phyloP scores from a whole-genome alignment of 2,329 filamentous ascomycete genomes.

The Cladosporium sp. region DNA sequence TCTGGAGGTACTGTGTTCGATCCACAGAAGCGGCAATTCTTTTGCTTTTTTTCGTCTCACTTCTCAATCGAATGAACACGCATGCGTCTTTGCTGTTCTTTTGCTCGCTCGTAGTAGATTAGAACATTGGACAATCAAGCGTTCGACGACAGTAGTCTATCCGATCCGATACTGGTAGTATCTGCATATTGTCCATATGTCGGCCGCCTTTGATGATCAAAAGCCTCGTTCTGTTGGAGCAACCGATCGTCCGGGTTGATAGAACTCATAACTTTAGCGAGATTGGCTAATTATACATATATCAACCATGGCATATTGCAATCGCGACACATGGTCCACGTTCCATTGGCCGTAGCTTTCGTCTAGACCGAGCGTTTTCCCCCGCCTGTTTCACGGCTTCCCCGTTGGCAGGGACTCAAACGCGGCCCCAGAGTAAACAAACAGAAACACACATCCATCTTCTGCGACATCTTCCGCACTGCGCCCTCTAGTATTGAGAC shows the following conservation, averaged over 20 bases:
- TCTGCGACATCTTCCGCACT: conserved; percentile 2
- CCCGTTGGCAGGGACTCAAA: conserved; percentile 1
- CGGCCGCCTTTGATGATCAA: neutral
- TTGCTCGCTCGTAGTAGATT: too few relatives aligned
- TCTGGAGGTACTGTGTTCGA: conserved; percentile 42
- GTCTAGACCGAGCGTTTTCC: neutral
- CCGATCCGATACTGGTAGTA: too few relatives aligned
- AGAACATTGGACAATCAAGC: too few relatives aligned
- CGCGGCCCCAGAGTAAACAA: conserved; percentile 1
- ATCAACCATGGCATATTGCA: neutral
- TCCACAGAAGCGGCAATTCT: conserved; percentile 38
- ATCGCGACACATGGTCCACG: neutral
- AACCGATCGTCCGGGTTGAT: neutral
- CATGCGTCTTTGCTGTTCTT: too few relatives aligned
- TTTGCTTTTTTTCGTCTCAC: conserved; percentile 13
- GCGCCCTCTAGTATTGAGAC: neutral
- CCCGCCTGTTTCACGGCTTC: neutral
- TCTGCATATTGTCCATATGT: too few relatives aligned
- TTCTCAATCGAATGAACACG: neutral
- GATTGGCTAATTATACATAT: neutral
- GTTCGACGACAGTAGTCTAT: too few relatives aligned
- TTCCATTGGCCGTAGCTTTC: neutral
- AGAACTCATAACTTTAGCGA: neutral
- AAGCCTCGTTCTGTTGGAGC: neutral
- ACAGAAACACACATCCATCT: neutral